Evolutionary conservation across 1,139 yeast species (phyloP), one percentile per base, ranked within the genome.

Genomic region (Pneumocystis wakefieldiae): DNA sequence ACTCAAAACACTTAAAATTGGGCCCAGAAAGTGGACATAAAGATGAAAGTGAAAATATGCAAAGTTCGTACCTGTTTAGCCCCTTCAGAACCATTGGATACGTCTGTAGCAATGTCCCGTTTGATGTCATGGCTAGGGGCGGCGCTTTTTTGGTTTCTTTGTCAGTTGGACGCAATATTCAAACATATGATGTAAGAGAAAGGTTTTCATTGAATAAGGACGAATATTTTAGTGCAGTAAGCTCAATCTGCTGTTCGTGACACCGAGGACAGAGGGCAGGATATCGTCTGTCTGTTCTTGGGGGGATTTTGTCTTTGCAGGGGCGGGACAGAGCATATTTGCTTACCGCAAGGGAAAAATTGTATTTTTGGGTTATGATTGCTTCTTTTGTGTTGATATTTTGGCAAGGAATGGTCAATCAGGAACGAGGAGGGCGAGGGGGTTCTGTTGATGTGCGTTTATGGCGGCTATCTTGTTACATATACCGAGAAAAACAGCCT

Each of bases 121-220:
- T 90, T 72, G 89, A 96, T 12, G 78, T 90, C 41, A 95, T 97
- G 38, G 83, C 92, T 1, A 78, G 92, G 65, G 99, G 99, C 64
- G 81, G 88, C 19, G 84, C 95, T 0, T 91, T 87, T 71, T 86
- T 91, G 70, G 83, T 89, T 60, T 95, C 87, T 14, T 91, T 98
- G 0, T 84, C 89, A 48, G 96, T 92, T 36, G 98, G 97, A 4
- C 80, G 83, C 65, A 81, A 94, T 0, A 89, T 92, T 75, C 98
- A 92, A 73, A 88, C 92, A 53, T 94, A 87, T 71, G 98, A 92
- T 76, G 96, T 67, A 57, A 62, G 68, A 63, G 3, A 14, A 10
- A 62, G 17, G 10, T 12, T 12, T n/a, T 37, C 17, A 17, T 17
- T 17, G n/a, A n/a, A 10, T 36, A 37, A 53, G 57, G 42, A 35